These are phyloP conservation scores for Ophiostoma sp. DNA, from an alignment of 2,329 filamentous ascomycete genomes.

Conservation along the genomic window DNA sequence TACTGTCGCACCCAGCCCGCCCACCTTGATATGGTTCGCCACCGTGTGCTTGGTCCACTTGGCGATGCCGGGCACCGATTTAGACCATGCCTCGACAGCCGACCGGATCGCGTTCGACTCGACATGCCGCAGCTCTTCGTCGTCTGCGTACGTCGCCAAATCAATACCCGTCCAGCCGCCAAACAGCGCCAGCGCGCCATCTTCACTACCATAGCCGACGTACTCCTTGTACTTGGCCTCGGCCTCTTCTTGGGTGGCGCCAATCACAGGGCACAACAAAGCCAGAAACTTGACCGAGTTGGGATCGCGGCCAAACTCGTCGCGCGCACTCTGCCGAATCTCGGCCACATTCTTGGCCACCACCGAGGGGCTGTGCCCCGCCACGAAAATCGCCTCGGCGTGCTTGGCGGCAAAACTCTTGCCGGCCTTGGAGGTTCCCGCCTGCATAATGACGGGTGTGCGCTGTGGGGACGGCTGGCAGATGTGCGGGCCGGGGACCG, in stretches of 20 bases:
- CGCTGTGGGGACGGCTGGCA: slow-evolving; percentile 23
- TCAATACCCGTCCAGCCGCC: slow-evolving; percentile 34
- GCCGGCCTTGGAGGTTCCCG: slow-evolving; percentile 32
- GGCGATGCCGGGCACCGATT: slow-evolving; percentile 31
- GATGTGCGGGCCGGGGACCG: slow-evolving; percentile 34
- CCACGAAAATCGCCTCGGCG: slow-evolving; percentile 33
- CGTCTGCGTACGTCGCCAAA: slow-evolving; percentile 39
- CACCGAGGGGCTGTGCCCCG: slow-evolving; percentile 29
- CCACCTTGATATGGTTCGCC: slow-evolving; percentile 49
- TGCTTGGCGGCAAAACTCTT: slow-evolving; percentile 32
- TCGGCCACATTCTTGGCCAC: slow-evolving; percentile 22
- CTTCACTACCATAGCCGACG: slow-evolving; percentile 37
- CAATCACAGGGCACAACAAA: slow-evolving; percentile 29
- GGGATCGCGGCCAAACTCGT: slow-evolving; percentile 36
- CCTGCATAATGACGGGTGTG: slow-evolving; percentile 32
- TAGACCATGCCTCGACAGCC: slow-evolving; percentile 31
- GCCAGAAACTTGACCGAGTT: slow-evolving; percentile 32
- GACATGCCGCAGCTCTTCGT: slow-evolving; percentile 42
- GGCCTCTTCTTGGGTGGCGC: slow-evolving; percentile 29
- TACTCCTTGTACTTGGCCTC: slow-evolving; percentile 30
- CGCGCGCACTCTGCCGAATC: slow-evolving; percentile 24
- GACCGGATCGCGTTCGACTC: slow-evolving; percentile 44
- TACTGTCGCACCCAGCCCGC: slow-evolving; percentile 35
- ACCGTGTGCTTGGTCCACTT: slow-evolving; percentile 74
- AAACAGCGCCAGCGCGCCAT: slow-evolving; percentile 33